Base-by-base conservation (phyloP, 352 stramenopile species). In the Pythium aphanidermatum region DNA sequence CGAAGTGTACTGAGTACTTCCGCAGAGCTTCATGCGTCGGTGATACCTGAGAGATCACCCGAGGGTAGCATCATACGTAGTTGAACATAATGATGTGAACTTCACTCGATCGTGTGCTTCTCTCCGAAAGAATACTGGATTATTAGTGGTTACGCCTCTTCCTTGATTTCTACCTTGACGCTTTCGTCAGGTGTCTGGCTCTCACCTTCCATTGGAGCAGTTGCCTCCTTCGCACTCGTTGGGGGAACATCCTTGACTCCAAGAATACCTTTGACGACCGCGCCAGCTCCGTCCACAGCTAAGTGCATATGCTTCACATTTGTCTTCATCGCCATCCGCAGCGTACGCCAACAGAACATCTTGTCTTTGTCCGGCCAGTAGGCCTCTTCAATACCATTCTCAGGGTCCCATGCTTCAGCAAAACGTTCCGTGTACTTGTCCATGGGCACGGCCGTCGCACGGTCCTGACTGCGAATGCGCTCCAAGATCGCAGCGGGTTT, bases 301-400 rank as follows among this genome's bases (percentile, higher is more conserved):
- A 84, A 46, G 31, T 92, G 63, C 61, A 94, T 58, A 49, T 83
- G 63, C n/a, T 70, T 60, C 10, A 94, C 63, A 23, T 79, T 87
- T 20, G 63, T 59, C 43, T 80, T 78, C 79, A 92, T 94, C 19
- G 75, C 70, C 41, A 67, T 69, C 11, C 82, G 76, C 65, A 94
- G 80, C 19, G 82, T 94, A 48, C 77, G 57, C 82, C 82, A 94
- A 52, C 82, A 94, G 20, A 83, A 66, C 75, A 92, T 87, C 20
- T 85, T 77, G 64, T 98, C 83, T 57, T 96, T 96, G 53, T 96
- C 89, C 1, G 94, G 94, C 75, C 96, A 96, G 58, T 98, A 98
- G 25, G 93, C 90, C 26, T 94, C 85, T 67, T 98, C 94, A 30
- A 98, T 97, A 4, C 92, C 91, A 51, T 95, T 96, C 39, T 97